These are phyloP conservation scores for Kwoniella dejecticola DNA, from an alignment of 768 basidiomycete species.

Conservation along the genomic window DNA sequence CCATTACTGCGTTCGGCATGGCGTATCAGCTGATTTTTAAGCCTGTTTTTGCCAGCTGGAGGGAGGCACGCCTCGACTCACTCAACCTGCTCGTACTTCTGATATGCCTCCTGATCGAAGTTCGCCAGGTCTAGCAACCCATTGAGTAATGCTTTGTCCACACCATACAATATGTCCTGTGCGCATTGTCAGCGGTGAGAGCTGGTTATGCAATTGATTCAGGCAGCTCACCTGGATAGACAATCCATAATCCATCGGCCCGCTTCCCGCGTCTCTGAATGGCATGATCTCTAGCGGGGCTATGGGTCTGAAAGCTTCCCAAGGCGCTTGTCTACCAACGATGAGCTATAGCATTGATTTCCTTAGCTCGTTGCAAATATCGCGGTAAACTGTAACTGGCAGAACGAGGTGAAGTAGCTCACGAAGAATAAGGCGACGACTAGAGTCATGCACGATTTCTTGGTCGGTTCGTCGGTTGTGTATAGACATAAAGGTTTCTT, in stretches of 20 bases:
- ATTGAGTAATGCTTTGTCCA: conserved; percentile 64
- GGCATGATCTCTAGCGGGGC: conserved; percentile 76
- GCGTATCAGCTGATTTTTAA: too few species aligned
- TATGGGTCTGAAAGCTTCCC: conserved; percentile 93
- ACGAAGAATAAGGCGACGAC: conserved; percentile 91
- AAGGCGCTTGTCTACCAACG: conserved; percentile 81
- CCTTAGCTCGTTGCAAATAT: neutral
- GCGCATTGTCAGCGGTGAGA: neutral
- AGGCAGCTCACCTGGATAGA: conserved; percentile 79
- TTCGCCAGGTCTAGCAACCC: conserved; percentile 57
- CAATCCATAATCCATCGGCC: conserved; percentile 87
- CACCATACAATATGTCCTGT: conserved; percentile 87
- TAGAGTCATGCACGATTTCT: conserved; percentile 92
- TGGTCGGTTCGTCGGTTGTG: conserved; percentile 77
- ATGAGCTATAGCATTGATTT: conserved; percentile 71
- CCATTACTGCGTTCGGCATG: conserved; percentile 25
- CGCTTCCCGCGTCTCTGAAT: conserved; percentile 92
- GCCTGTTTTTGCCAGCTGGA: too few species aligned
- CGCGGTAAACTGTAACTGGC: neutral
- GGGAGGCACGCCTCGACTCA: too few species aligned
- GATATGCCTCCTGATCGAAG: conserved; percentile 70
- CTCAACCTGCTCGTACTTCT: conserved; percentile 76
- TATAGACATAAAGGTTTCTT: conserved; percentile 62
- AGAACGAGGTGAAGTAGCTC: conserved; percentile 52
- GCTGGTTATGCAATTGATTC: too few species aligned